Evolutionary conservation across 208 protist species (phyloP), one percentile per base, ranked within the genome.

Genomic region (Leishmania tropica): DNA sequence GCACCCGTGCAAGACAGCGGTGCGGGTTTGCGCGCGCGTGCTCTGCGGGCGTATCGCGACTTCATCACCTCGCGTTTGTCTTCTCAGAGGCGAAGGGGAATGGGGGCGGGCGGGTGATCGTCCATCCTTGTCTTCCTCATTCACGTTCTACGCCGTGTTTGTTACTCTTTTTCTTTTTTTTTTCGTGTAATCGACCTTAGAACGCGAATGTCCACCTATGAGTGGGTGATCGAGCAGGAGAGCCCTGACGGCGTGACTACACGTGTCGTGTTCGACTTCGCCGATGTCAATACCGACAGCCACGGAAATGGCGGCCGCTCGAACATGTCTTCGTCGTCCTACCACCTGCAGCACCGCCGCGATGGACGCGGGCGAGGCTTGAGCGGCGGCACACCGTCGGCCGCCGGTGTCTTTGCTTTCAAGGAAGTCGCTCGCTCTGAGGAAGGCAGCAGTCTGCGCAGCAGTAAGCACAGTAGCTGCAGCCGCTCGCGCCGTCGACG

Each of bases 221-320:
- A 88, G 80, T 90, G 87, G 83, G 81, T 93, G 15, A 87, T 91
- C 53, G 85, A 91, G 64, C 83, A 87, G 17, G 84, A 84, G n/a
- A 79, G 77, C 45, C 24, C 79, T 19, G 80, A 85, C 62, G 83
- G 83, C 21, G 81, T 91, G 45, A 89, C 83, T 0, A 83, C 87
- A n/a, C 79, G 67, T n/a, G 78, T 89, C 45, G 76, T 89, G 67
- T 79, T 89, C 64, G 87, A 87, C 60, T 82, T 82, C 15, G 78
- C 81, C 8, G 81, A 80, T 42, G 75, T 2, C 37, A 76, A 76
- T 24, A 56, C 11, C 10, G 81, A 67, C 53, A 53, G 48, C 21
- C 62, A 82, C 48, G 75, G 47, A 13, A 60, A 56, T 19, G 40
- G 75, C 17, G n/a, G 35, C 45, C 81, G 37, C 28, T 24, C 42